Conservation (phyloP, 495 filamentous ascomycete genomes). For the Podospora australis region DNA sequence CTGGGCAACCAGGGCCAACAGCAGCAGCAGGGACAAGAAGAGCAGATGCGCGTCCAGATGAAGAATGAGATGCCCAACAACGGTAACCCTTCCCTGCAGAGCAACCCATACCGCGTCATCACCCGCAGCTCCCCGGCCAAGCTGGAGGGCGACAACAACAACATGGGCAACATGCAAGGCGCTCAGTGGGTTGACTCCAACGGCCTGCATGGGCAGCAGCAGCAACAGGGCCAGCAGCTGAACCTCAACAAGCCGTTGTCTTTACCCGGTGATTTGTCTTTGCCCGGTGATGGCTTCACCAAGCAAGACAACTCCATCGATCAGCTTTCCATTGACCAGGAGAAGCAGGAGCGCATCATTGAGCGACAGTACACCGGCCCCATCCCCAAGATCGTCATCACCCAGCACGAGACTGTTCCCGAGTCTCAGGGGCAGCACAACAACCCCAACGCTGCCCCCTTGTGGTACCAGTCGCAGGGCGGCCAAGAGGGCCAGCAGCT, state of each 20-base stretch:
- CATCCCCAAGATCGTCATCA: neutral
- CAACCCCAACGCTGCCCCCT: neutral
- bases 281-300: too few relatives aligned
- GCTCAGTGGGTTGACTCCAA: neutral
- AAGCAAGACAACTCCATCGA: neutral
- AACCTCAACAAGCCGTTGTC: neutral
- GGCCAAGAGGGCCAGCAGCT: neutral
- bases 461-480: neutral
- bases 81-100: neutral
- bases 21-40: neutral
- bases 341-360: neutral
- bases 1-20: neutral
- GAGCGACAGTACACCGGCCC: neutral
- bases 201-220: neutral
- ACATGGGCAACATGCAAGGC: too few relatives aligned
- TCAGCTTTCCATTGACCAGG: neutral
- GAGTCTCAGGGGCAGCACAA: neutral
- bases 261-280: too few relatives aligned
- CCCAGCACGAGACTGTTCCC: neutral
- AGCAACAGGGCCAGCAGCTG: neutral
- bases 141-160: neutral
- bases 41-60: neutral
- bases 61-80: neutral
- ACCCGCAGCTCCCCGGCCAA: neutral
- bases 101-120: neutral